Conservation (phyloP, 768 basidiomycete species). For the Hydnum rufescens region DNA sequence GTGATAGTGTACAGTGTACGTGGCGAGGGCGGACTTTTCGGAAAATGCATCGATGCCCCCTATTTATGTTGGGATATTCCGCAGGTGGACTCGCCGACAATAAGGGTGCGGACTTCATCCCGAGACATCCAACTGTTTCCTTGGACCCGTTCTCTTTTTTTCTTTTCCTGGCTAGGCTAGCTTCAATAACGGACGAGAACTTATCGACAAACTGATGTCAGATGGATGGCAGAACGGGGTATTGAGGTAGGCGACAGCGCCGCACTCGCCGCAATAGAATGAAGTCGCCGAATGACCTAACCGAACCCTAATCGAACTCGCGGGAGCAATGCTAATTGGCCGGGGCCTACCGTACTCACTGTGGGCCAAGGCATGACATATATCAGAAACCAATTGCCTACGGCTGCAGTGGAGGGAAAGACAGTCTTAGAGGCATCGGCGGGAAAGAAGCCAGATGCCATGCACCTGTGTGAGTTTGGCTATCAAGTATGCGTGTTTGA, state of each 20-base stretch:
- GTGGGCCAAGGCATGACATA: constrained; percentile 4
- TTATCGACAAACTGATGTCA: constrained; percentile 3
- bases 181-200: constrained; percentile 15
- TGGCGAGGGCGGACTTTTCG: too few relatives aligned
- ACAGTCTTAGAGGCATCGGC: not conserved
- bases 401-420: not conserved
- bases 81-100: too few relatives aligned
- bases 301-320: constrained; percentile 14
- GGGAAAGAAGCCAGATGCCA: constrained; percentile 5
- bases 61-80: too few relatives aligned
- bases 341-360: constrained; percentile 11
- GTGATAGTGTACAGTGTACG: too few relatives aligned
- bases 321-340: constrained; percentile 13
- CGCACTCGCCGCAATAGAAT: constrained; percentile 18
- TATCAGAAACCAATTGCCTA: not conserved
- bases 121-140: too few relatives aligned
- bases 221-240: constrained; percentile 11
- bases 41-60: too few relatives aligned
- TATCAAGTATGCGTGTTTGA: constrained; percentile 1
- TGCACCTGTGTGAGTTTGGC: constrained; percentile 2
- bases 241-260: constrained; percentile 14
- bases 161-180: constrained; percentile 29
- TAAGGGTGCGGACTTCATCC: too few relatives aligned
- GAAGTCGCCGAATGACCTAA: constrained; percentile 17
- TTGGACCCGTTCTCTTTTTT: too few relatives aligned